Conservation (phyloP, 2,329 filamentous ascomycete species). For the Blastomyces gilchristii region DNA sequence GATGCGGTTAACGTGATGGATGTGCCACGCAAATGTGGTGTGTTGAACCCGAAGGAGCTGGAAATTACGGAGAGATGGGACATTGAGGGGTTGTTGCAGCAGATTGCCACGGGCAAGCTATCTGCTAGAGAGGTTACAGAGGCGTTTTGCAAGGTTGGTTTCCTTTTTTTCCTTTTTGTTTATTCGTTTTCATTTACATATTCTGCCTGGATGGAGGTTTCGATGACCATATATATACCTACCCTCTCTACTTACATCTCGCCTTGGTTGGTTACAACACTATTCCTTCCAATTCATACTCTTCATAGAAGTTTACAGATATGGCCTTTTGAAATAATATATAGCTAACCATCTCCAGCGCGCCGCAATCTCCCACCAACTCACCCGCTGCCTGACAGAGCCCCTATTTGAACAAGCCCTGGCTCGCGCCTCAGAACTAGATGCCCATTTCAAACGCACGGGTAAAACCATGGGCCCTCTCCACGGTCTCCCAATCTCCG, state of each 20-base stretch:
- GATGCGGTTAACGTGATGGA: constrained; percentile 34
- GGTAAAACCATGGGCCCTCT: constrained; percentile 45
- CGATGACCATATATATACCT: not conserved
- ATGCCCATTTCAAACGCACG: constrained; percentile 33
- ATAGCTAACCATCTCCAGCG: constrained; percentile 19
- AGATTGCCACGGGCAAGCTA: constrained; percentile 27
- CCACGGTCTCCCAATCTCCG: constrained; percentile 50
- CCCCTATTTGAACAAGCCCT: constrained; percentile 44
- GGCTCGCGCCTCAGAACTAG: constrained; percentile 39
- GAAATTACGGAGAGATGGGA: constrained; percentile 47
- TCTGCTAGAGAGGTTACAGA: constrained; percentile 38
- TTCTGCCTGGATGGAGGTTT: not conserved
- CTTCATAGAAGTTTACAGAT: not conserved
- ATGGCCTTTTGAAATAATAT: not conserved
- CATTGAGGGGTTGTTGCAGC: constrained; percentile 28
- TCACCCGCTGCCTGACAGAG: constrained; percentile 43
- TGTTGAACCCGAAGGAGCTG: constrained; percentile 43
- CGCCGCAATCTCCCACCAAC: constrained; percentile 32
- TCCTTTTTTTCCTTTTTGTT: not conserved
- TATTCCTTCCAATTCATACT: not conserved
- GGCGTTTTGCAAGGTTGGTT: constrained; percentile 45
- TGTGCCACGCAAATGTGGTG: constrained; percentile 43
- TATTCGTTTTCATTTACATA: not conserved
- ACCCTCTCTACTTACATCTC: not conserved
- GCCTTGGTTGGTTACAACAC: constrained; percentile 10